A percentile compares a stretch with the other conserved stretches of the same genome.
phyloP scores from a whole-genome alignment of 352 stramenopile genomes.

The Phytopythium helicoides region DNA sequence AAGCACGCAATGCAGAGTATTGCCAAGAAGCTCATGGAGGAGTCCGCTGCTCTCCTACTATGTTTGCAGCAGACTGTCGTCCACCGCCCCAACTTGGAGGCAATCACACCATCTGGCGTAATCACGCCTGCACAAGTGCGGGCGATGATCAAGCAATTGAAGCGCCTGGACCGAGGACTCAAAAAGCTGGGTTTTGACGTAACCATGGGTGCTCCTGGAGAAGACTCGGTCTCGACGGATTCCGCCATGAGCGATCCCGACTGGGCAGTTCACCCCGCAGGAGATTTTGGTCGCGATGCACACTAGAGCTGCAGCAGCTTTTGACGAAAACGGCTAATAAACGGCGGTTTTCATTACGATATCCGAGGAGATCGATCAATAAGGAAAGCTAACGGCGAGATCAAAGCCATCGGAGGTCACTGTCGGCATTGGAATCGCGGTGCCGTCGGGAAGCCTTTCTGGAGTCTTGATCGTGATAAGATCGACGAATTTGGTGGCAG shows the following conservation, averaged over 20 bases:
- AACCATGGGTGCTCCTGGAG: not conserved
- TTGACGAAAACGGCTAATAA: too few relatives aligned
- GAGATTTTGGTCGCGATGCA: not conserved
- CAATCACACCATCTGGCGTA: too few relatives aligned
- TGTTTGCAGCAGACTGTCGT: constrained; percentile 43
- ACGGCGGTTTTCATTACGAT: too few relatives aligned
- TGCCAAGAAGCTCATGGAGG: constrained; percentile 38
- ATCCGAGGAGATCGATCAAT: too few relatives aligned
- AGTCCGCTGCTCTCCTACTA: constrained; percentile 47
- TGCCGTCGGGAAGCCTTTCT: too few relatives aligned
- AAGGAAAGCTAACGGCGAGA: too few relatives aligned
- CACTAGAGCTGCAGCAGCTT: not conserved
- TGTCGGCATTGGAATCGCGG: too few relatives aligned
- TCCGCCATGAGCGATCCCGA: not conserved
- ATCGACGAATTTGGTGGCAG: too few relatives aligned
- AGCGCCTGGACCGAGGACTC: constrained; percentile 17
- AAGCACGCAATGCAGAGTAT: constrained; percentile 15
- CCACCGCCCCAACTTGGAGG: too few relatives aligned
- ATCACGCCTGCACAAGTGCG: constrained; percentile 56
- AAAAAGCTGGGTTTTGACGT: not conserved
- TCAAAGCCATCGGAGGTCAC: too few relatives aligned
- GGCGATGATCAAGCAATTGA: constrained; percentile 36
- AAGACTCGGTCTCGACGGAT: constrained; percentile 1
- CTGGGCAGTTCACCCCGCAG: too few relatives aligned
- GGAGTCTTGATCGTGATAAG: too few relatives aligned